phyloP scores from a whole-genome alignment of 192 early-diverging fungal species.

The Irineochytrium annulatum region DNA sequence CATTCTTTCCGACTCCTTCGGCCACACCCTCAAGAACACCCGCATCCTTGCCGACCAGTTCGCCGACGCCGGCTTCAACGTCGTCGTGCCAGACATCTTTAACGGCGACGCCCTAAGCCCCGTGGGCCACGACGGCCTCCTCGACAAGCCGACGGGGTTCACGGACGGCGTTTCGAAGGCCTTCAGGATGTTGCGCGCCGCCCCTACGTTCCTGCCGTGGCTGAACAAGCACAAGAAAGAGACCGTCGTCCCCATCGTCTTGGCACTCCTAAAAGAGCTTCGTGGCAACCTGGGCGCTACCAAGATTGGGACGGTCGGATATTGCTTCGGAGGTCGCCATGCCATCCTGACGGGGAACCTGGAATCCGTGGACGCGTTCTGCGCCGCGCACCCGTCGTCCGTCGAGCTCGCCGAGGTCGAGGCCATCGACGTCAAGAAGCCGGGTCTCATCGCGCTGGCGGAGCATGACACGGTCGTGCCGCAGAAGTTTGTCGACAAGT shows the following conservation, averaged over 20 bases:
- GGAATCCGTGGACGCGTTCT: not conserved
- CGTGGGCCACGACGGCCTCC: not conserved
- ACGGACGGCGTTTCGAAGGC: not conserved
- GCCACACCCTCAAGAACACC: slow-evolving; percentile 10
- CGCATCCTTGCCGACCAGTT: slow-evolving; percentile 10
- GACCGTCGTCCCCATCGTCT: not conserved
- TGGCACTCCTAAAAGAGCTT: not conserved
- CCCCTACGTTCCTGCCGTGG: not conserved
- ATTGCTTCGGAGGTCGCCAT: not conserved
- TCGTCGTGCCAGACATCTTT: slow-evolving; percentile 7
- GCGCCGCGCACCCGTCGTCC: not conserved
- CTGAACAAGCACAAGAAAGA: not conserved
- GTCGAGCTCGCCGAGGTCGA: not conserved
- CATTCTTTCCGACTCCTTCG: slow-evolving; percentile 12
- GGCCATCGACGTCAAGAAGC: not conserved
- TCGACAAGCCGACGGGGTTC: not conserved
- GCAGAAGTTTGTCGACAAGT: not conserved
- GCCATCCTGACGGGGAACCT: not conserved
- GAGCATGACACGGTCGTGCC: not conserved
- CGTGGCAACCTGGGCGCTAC: not conserved
- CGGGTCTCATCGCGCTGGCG: not conserved
- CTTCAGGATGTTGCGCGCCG: not conserved
- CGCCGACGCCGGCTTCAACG: slow-evolving; percentile 9
- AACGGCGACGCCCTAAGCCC: not conserved
- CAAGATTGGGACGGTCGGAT: not conserved